A percentile compares a stretch with the other conserved stretches of the same genome.
These are phyloP conservation scores for Venturia effusa DNA, from an alignment of 2,329 filamentous ascomycete species.

Conservation along the genomic window DNA sequence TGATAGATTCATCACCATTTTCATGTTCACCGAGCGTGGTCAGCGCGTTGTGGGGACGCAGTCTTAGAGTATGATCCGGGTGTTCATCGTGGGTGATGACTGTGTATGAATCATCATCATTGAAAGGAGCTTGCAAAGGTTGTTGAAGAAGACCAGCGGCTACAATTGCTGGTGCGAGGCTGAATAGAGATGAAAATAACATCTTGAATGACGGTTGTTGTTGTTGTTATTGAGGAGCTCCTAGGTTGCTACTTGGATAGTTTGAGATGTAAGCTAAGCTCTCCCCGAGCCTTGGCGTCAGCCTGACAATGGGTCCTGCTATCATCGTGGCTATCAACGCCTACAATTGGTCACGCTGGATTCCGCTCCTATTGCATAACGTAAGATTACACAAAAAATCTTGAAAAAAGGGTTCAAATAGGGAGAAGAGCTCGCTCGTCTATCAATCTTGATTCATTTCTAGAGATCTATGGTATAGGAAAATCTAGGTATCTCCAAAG, in stretches of 20 bases:
- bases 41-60: not conserved
- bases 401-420: too few relatives aligned
- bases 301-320: not conserved
- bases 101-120: constrained; percentile 4
- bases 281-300: not conserved
- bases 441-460: too few relatives aligned
- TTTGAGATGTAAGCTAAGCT: not conserved
- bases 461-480: not conserved
- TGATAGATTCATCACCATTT: constrained; percentile 13
- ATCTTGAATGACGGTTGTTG: not conserved
- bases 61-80: constrained; percentile 1
- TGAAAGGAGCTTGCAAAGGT: not conserved
- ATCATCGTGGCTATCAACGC: too few relatives aligned
- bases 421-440: too few relatives aligned
- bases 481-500: not conserved
- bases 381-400: too few relatives aligned
- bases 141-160: not conserved
- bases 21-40: not conserved
- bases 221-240: not conserved
- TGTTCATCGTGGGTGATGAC: constrained; percentile 4
- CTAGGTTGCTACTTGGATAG: not conserved
- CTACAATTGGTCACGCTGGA: too few relatives aligned
- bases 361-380: too few relatives aligned
- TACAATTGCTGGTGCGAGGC: not conserved
- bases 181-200: not conserved